Base-by-base conservation (phyloP, 129 eudicot species). In the Artemisia argyi region DNA sequence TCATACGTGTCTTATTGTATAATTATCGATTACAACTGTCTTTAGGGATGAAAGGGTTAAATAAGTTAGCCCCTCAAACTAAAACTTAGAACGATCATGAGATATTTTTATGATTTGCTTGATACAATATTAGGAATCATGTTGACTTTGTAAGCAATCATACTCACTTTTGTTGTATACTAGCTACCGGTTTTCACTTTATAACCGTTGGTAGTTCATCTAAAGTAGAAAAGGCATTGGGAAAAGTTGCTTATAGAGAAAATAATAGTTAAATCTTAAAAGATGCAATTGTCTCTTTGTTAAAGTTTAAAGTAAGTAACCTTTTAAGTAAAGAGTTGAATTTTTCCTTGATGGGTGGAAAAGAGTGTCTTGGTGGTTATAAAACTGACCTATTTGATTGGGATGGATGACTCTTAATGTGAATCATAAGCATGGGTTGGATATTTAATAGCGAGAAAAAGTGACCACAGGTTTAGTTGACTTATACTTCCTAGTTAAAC, bases 261-360 rank as follows among this genome's bases (percentile, higher is more conserved):
- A 15, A 16, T 2, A 1, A 56, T 39, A 35, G 44, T 39, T 39
- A 35, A 35, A 39, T 56, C 30, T 56, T 18, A 42, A 11, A 16
- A 65, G 4, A 28, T 14, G 61, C 11, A 16, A 28, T 52, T 49
- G 22, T 67, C 44, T 30, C 63, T 69, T 53, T 71, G 47, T 13
- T 19, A 39, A 28, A 76, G 74, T 68, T 7, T 76, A 76, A 76
- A 76, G 69, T 76, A 58, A 58, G 62, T 3, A 49, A 39, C 50
- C 81, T 63, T 78, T 71, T 44, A 53, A 64, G 46, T 66, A 42
- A 55, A 71, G 55, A 78, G 59, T 78, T 64, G 72, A 71, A 42
- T 68, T 65, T 76, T 74, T 18, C 69, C 62, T 67, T 67, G 4
- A 48, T 47, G 74, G 50, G 48, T 57, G 78, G 52, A 10, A 68